These are phyloP conservation scores for Moniliella sp. DNA, from an alignment of 1,284 basidiomycete species.

Conservation along the genomic window DNA sequence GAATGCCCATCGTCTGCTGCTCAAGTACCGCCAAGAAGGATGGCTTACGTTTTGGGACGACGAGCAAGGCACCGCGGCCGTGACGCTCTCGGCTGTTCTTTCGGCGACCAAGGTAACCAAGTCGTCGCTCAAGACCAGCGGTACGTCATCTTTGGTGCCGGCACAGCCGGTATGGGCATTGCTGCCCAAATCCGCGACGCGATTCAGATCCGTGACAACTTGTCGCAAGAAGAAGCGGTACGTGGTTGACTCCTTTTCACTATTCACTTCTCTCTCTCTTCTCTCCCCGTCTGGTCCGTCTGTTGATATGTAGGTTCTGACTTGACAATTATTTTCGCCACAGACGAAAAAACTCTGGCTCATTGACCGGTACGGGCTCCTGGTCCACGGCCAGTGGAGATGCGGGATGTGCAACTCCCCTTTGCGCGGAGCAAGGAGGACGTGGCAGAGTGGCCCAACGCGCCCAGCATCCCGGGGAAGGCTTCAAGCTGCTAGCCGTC, in stretches of 20 bases:
- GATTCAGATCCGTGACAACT: constrained; percentile 22
- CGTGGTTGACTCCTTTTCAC: too few species aligned
- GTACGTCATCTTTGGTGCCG: constrained; percentile 75
- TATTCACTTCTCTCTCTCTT: too few species aligned
- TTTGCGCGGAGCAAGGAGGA: constrained; percentile 29
- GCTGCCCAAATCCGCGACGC: constrained; percentile 30
- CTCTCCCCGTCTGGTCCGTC: too few species aligned
- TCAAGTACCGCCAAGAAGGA: constrained; percentile 11
- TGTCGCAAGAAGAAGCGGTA: constrained; percentile 20
- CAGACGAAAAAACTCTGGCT: too few species aligned
- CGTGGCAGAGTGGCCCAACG: constrained; percentile 19
- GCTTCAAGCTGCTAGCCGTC: constrained; percentile 47
- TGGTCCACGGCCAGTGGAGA: constrained; percentile 24
- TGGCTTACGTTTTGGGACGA: constrained; percentile 48
- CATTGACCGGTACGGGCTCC: constrained; percentile 28
- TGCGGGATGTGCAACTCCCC: constrained; percentile 23
- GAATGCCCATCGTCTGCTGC: constrained; percentile 28
- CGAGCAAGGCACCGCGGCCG: constrained; percentile 42
- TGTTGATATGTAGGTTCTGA: too few species aligned
- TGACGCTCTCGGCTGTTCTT: constrained; percentile 71
- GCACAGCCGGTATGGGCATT: constrained; percentile 59
- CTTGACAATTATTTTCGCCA: too few species aligned
- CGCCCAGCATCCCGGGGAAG: too few species aligned
- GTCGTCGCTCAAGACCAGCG: constrained; percentile 56
- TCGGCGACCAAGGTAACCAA: constrained; percentile 57